phyloP scores from a whole-genome alignment of 2,329 filamentous ascomycete genomes.

The Trichoderma polysporum region DNA sequence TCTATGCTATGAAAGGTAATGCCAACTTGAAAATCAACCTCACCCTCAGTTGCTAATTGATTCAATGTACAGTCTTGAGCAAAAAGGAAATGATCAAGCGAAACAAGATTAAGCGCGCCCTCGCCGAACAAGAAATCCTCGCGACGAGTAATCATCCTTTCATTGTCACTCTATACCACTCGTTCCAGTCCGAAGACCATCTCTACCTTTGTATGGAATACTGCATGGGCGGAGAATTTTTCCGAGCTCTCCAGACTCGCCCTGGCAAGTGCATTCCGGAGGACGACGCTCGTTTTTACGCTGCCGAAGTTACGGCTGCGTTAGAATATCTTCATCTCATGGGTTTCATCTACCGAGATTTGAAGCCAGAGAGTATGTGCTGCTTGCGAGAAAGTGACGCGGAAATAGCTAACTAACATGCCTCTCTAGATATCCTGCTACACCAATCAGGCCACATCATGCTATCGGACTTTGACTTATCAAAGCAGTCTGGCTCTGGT shows the following conservation, averaged over 20 bases:
- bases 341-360: constrained; percentile 97
- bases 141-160: constrained; percentile 99
- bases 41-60: not conserved
- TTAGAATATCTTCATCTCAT: constrained; percentile 96
- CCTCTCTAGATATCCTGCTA: constrained; percentile 76
- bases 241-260: constrained; percentile 90
- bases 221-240: constrained; percentile 98
- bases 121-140: constrained; percentile 96
- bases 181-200: constrained; percentile 98
- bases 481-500: constrained; percentile 93
- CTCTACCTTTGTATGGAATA: constrained; percentile 99
- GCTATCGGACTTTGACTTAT: constrained; percentile 98
- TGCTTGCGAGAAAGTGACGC: not conserved
- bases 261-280: constrained; percentile 97
- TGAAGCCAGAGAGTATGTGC: constrained; percentile 92
- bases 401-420: not conserved
- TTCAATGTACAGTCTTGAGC: constrained; percentile 69
- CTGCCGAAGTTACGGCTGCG: constrained; percentile 93
- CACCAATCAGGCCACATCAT: constrained; percentile 99
- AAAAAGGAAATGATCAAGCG: constrained; percentile 99
- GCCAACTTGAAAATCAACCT: not conserved
- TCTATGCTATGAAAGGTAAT: constrained; percentile 98
- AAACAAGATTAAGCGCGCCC: constrained; percentile 98
- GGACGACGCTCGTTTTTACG: constrained; percentile 95
- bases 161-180: constrained; percentile 97